A percentile compares a stretch with the other conserved stretches of the same genome.
Conservation (phyloP, 2,329 filamentous ascomycete genomes). For the Penicillium sumatraense region DNA sequence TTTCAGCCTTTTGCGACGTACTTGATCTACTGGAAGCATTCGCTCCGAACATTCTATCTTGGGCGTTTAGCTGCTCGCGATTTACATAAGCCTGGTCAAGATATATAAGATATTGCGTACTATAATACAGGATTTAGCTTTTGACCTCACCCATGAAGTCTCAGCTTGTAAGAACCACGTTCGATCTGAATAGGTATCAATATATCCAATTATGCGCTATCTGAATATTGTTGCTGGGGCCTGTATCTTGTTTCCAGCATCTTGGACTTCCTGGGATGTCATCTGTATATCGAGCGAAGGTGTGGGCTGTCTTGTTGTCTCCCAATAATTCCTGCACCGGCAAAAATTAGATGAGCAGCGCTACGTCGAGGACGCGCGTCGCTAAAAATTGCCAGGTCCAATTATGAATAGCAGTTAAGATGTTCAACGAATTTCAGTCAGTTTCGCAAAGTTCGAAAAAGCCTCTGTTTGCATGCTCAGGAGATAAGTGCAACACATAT, state of each 20-base stretch:
- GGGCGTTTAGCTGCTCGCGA: too few relatives aligned
- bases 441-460: slow-evolving; percentile 1
- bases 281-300: neutral
- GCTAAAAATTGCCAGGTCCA: neutral
- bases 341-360: neutral
- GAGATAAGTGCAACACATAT: slow-evolving; percentile 5
- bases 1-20: too few relatives aligned
- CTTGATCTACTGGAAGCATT: too few relatives aligned
- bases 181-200: neutral
- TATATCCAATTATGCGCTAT: neutral
- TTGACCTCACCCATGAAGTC: too few relatives aligned
- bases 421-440: neutral
- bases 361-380: too few relatives aligned
- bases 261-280: neutral
- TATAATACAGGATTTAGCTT: too few relatives aligned
- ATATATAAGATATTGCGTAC: too few relatives aligned
- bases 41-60: too few relatives aligned
- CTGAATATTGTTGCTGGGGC: neutral
- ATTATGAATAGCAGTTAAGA: neutral
- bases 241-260: neutral
- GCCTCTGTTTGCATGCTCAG: slow-evolving; percentile 7
- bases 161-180: too few relatives aligned
- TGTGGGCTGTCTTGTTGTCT: neutral
- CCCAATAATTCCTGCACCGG: neutral
- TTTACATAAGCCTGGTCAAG: too few relatives aligned